These are phyloP conservation scores for Colletotrichum coccodes DNA, from an alignment of 2,329 filamentous ascomycete genomes.

Conservation along the genomic window DNA sequence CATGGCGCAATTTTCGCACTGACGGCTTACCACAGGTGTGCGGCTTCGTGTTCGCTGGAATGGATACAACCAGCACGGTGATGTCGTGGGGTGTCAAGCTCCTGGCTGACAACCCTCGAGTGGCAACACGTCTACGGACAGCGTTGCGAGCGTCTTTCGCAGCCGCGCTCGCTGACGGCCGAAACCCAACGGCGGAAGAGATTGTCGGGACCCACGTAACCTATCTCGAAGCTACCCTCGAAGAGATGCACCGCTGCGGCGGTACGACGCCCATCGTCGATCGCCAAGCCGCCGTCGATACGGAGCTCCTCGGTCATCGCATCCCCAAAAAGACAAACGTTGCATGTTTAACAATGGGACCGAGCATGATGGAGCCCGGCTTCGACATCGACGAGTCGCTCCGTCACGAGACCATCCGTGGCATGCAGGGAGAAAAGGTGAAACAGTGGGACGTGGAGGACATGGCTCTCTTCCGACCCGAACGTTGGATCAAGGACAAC, in stretches of 20 bases:
- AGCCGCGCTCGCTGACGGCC: slow-evolving; percentile 30
- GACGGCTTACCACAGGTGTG: slow-evolving; percentile 32
- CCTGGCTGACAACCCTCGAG: slow-evolving; percentile 26
- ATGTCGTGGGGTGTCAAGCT: slow-evolving; percentile 38
- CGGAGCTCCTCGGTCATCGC: no score
- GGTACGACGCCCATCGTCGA: no score
- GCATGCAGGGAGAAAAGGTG: neutral
- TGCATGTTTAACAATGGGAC: no score
- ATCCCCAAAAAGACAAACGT: no score
- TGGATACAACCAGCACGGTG: slow-evolving; percentile 38
- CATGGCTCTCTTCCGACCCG: slow-evolving; percentile 32
- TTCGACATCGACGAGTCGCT: no score
- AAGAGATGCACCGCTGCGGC: slow-evolving; percentile 41
- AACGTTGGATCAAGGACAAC: slow-evolving; percentile 33
- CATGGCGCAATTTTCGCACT: neutral
- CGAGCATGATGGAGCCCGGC: no score
- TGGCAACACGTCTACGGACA: slow-evolving; percentile 39
- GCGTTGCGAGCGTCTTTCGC: slow-evolving; percentile 28
- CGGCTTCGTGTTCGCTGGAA: slow-evolving; percentile 38
- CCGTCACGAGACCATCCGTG: slow-evolving; percentile 35
- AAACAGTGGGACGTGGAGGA: slow-evolving; percentile 8
- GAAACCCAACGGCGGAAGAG: slow-evolving; percentile 35
- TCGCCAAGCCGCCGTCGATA: no score
- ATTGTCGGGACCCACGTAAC: slow-evolving; percentile 33
- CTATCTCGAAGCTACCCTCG: slow-evolving; percentile 41